Conservation (phyloP, 2,329 filamentous ascomycete species). For the Venturia oleaginea region DNA sequence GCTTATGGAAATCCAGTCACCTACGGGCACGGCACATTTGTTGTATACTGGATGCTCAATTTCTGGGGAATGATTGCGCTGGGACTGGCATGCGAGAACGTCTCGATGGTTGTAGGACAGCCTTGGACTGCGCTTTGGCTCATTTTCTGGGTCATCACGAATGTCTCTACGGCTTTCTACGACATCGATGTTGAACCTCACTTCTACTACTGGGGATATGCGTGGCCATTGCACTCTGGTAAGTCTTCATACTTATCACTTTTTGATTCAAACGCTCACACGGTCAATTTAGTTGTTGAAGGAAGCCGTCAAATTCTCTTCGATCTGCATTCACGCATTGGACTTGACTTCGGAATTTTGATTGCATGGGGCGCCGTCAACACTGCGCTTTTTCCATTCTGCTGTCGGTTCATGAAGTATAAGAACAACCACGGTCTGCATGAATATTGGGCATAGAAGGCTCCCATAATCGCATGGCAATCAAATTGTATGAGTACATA, state of each 20-base stretch:
- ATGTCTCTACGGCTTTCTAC: slow-evolving; percentile 53
- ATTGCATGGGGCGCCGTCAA: slow-evolving; percentile 50
- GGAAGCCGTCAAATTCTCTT: slow-evolving; percentile 53
- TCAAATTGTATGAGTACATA: too few species aligned
- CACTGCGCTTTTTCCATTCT: slow-evolving; percentile 43
- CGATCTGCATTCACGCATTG: slow-evolving; percentile 48
- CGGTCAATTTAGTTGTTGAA: slow-evolving; percentile 40
- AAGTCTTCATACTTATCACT: slow-evolving; percentile 16
- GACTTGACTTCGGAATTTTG: slow-evolving; percentile 51
- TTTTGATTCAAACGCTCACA: slow-evolving; percentile 13
- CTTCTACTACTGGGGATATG: slow-evolving; percentile 56
- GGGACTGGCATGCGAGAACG: slow-evolving; percentile 56
- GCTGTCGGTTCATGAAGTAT: slow-evolving; percentile 35
- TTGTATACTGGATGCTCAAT: slow-evolving; percentile 56
- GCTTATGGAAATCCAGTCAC: slow-evolving; percentile 38
- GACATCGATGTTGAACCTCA: slow-evolving; percentile 47
- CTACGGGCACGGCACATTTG: slow-evolving; percentile 49
- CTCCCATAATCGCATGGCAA: too few species aligned
- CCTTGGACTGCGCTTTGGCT: slow-evolving; percentile 56
- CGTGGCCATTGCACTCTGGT: slow-evolving; percentile 53
- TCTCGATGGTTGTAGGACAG: slow-evolving; percentile 52
- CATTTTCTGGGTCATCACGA: slow-evolving; percentile 60
- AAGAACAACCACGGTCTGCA: slow-evolving; percentile 26
- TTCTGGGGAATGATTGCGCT: slow-evolving; percentile 55
- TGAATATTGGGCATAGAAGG: slow-evolving; percentile 21